Evolutionary conservation across 139 green algal species (phyloP).

Genomic region (Picochlorum sp.): DNA sequence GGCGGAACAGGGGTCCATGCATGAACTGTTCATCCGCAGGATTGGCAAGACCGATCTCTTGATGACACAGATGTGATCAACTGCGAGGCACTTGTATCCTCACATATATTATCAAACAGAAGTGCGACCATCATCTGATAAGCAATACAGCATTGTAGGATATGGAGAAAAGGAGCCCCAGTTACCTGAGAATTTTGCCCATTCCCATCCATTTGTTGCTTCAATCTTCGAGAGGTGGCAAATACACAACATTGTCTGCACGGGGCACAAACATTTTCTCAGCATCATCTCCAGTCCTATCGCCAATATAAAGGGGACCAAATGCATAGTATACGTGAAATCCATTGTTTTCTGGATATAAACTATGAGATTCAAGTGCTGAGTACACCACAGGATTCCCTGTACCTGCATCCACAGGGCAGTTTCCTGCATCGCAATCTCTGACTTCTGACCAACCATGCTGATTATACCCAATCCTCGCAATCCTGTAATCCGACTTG

Average conservation of each 20-base stretch:
- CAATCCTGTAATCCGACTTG: conserved; percentile 6
- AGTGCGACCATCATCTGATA: not conserved
- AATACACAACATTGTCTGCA: conserved; percentile 4
- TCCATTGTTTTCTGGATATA: conserved; percentile 15
- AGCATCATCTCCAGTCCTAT: conserved; percentile 12
- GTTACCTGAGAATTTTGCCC: conserved; percentile 18
- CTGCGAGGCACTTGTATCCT: not conserved
- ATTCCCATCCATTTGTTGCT: conserved; percentile 6
- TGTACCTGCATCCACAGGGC: conserved; percentile 5
- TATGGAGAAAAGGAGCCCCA: conserved; percentile 4
- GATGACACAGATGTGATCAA: not conserved
- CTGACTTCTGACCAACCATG: conserved; percentile 26
- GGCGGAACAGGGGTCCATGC: not conserved
- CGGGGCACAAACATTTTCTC: conserved; percentile 15
- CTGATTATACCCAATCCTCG: conserved; percentile 17
- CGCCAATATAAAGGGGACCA: conserved; percentile 17
- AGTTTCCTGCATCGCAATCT: conserved; percentile 23
- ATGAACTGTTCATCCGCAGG: not conserved
- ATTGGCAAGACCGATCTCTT: not conserved
- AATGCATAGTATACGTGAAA: conserved; percentile 13
- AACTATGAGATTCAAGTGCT: conserved; percentile 11
- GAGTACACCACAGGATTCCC: conserved; percentile 8
- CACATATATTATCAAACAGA: not conserved
- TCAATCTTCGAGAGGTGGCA: conserved; percentile 11
- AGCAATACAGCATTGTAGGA: not conserved